Evolutionary conservation across 768 basidiomycete genomes (phyloP).

Genomic region (Pholiota molesta): DNA sequence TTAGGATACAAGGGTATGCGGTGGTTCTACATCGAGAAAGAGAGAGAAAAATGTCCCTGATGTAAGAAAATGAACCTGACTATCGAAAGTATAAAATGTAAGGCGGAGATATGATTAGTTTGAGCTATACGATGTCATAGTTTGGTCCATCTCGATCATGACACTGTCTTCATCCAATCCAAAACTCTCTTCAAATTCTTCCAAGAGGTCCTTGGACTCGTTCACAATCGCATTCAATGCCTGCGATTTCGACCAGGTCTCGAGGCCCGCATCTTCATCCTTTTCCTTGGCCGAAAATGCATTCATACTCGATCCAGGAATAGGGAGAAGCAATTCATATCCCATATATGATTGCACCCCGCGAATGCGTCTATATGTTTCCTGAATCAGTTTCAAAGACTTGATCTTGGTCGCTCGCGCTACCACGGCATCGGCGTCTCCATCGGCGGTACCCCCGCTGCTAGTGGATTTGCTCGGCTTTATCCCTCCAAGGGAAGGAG

Average conservation of each 20-base stretch:
- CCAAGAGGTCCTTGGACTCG: slow-evolving; percentile 60
- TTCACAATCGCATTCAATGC: slow-evolving; percentile 53
- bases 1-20: not conserved
- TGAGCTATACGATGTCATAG: slow-evolving; percentile 8
- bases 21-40: not conserved
- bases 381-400: slow-evolving; percentile 52
- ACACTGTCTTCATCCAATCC: slow-evolving; percentile 27
- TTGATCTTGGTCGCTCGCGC: slow-evolving; percentile 48
- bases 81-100: not conserved
- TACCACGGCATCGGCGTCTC: slow-evolving; percentile 19
- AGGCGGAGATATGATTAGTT: not conserved
- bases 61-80: not conserved
- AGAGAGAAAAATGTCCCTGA: not conserved
- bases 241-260: slow-evolving; percentile 56
- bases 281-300: slow-evolving; percentile 30
- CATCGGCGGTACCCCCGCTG: slow-evolving; percentile 7
- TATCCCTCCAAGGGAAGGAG: slow-evolving; percentile 26
- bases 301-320: slow-evolving; percentile 24
- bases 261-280: slow-evolving; percentile 37
- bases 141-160: slow-evolving; percentile 26
- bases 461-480: slow-evolving; percentile 13
- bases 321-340: slow-evolving; percentile 58
- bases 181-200: slow-evolving; percentile 52
- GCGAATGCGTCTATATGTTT: slow-evolving; percentile 64
- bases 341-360: slow-evolving; percentile 66